Conservation (phyloP, 192 early-diverging fungal genomes). For the Mortierella antarctica region DNA sequence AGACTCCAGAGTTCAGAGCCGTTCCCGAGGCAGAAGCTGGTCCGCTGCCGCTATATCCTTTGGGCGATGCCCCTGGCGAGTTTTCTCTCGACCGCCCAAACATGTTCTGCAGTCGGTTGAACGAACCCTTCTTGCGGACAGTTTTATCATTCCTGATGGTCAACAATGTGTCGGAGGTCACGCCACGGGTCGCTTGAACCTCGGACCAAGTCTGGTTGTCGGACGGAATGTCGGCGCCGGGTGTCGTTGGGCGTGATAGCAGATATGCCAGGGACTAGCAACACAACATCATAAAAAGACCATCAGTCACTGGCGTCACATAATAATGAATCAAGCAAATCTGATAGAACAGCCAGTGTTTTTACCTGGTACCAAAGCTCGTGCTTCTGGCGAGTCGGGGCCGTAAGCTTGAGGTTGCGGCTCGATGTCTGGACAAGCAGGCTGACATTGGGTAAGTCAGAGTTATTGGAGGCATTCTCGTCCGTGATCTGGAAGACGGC, state of each 20-base stretch:
- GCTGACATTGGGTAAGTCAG: constrained; percentile 67
- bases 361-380: constrained; percentile 77
- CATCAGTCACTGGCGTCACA: neutral
- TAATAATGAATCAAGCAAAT: neutral
- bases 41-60: neutral
- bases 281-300: neutral
- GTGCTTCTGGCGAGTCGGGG: constrained; percentile 71
- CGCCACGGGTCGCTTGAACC: constrained; percentile 38
- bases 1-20: neutral
- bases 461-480: constrained; percentile 45
- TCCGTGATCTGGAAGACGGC: constrained; percentile 69
- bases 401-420: constrained; percentile 81
- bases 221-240: constrained; percentile 26
- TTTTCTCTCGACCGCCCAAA: constrained; percentile 47
- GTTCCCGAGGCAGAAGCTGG: neutral
- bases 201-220: constrained; percentile 51
- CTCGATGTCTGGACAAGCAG: constrained; percentile 75
- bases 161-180: constrained; percentile 22
- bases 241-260: constrained; percentile 42
- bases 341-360: neutral
- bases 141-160: constrained; percentile 42
- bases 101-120: constrained; percentile 37
- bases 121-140: constrained; percentile 44
- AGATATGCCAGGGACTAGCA: constrained; percentile 36
- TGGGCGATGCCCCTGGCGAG: constrained; percentile 32